phyloP scores from a whole-genome alignment of 2,329 filamentous ascomycete genomes.

The Colletotrichum sp. region DNA sequence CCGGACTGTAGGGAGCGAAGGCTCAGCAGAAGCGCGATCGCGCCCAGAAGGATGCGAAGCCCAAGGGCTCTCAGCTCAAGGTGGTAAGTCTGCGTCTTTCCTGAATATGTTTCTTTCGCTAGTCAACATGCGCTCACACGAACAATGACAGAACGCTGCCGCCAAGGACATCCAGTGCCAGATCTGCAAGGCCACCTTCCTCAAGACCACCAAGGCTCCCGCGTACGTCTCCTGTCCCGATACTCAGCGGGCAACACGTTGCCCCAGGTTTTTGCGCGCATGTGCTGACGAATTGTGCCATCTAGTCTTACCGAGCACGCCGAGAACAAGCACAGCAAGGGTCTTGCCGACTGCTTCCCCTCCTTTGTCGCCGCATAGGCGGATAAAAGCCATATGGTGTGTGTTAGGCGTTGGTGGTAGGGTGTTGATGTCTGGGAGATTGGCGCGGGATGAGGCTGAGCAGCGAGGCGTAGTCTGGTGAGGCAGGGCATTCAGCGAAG shows the following conservation, averaged over 20 bases:
- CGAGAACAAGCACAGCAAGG: slow-evolving; percentile 78
- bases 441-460: not conserved
- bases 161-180: slow-evolving; percentile 80
- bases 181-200: slow-evolving; percentile 79
- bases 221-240: slow-evolving; percentile 54
- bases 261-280: not conserved
- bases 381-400: not conserved
- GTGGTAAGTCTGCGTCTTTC: slow-evolving; percentile 49
- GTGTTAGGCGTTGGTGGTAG: not conserved
- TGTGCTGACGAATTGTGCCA: not conserved
- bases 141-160: slow-evolving; percentile 64
- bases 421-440: not conserved
- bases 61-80: slow-evolving; percentile 69
- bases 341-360: slow-evolving; percentile 74
- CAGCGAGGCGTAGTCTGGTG: not conserved
- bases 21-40: slow-evolving; percentile 76
- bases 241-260: not conserved
- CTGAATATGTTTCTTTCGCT: not conserved
- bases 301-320: slow-evolving; percentile 72
- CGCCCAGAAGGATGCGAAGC: slow-evolving; percentile 66
- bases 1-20: slow-evolving; percentile 60
- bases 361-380: slow-evolving; percentile 35
- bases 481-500: slow-evolving; percentile 18
- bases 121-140: slow-evolving; percentile 17
- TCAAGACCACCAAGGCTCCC: slow-evolving; percentile 76